Conservation (phyloP, 2,329 filamentous ascomycete genomes). For the Colletotrichum sp. region DNA sequence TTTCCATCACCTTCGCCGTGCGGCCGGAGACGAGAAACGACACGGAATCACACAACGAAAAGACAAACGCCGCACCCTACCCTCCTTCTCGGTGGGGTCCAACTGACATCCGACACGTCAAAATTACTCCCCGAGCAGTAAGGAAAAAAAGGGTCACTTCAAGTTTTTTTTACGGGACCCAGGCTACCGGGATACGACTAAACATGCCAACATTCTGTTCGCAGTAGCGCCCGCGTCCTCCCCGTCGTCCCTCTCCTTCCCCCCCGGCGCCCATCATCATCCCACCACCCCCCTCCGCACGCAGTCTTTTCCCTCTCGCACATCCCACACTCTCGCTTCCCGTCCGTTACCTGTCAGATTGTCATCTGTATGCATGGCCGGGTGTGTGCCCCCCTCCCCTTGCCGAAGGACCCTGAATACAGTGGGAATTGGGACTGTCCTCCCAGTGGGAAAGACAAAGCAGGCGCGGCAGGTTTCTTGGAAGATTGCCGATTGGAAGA, state of each 20-base stretch:
- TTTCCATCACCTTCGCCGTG: not conserved
- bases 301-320: not conserved
- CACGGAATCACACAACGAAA: not conserved
- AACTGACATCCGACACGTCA: constrained; percentile 15
- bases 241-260: not conserved
- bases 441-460: not conserved
- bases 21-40: not conserved
- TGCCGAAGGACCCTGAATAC: not conserved
- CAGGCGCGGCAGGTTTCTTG: not conserved
- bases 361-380: not conserved
- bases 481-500: constrained; percentile 16
- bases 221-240: not conserved
- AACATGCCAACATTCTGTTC: not conserved
- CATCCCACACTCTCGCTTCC: not conserved
- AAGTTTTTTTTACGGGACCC: not conserved
- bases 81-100: not conserved
- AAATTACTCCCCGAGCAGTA: not conserved
- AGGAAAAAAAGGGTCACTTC: not conserved
- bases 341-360: constrained; percentile 6
- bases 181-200: not conserved
- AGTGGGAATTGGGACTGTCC: not conserved
- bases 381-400: not conserved
- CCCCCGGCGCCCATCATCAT: not conserved
- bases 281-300: not conserved
- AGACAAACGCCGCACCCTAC: not conserved